phyloP scores from a whole-genome alignment of 805 yeast genomes.

The Blastobotrys robertii region DNA sequence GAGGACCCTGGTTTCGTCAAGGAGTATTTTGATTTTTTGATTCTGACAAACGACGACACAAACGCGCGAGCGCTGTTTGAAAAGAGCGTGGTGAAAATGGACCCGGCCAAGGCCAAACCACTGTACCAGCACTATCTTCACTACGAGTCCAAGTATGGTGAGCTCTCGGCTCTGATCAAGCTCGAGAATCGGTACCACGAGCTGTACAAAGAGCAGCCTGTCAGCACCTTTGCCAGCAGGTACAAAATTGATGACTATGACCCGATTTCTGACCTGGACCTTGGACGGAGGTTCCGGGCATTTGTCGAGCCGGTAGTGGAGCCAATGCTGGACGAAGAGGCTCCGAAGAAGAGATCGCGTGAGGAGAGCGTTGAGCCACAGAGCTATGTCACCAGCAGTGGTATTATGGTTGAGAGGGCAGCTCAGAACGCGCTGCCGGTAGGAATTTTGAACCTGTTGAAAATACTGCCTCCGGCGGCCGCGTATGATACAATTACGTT shows the following conservation, averaged over 20 bases:
- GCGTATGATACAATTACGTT: constrained; percentile 47
- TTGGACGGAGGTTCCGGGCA: constrained; percentile 7
- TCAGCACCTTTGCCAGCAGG: constrained; percentile 30
- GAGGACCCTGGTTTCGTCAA: constrained; percentile 52
- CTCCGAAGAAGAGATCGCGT: constrained; percentile 6
- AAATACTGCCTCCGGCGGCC: constrained; percentile 51
- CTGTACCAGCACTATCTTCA: constrained; percentile 51
- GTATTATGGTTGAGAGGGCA: constrained; percentile 16
- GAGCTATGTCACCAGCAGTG: too few species aligned
- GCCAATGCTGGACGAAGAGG: constrained; percentile 3
- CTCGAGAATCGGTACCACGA: constrained; percentile 59
- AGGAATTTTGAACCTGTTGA: constrained; percentile 39
- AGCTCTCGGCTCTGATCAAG: constrained; percentile 52
- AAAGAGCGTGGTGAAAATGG: constrained; percentile 51
- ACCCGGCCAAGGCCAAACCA: constrained; percentile 30
- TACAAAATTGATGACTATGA: constrained; percentile 20
- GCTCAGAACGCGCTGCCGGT: constrained; percentile 12
- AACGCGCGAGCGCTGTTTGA: constrained; percentile 78
- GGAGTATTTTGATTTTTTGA: constrained; percentile 63
- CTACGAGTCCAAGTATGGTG: constrained; percentile 64
- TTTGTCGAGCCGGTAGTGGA: too few species aligned
- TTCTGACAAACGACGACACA: constrained; percentile 57
- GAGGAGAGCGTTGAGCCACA: constrained; percentile 4
- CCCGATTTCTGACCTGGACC: constrained; percentile 14
- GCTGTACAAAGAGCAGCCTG: constrained; percentile 52